Evolutionary conservation across 768 basidiomycete genomes (phyloP), one percentile per base, ranked within the genome.

Genomic region (Termitomyces sp.): DNA sequence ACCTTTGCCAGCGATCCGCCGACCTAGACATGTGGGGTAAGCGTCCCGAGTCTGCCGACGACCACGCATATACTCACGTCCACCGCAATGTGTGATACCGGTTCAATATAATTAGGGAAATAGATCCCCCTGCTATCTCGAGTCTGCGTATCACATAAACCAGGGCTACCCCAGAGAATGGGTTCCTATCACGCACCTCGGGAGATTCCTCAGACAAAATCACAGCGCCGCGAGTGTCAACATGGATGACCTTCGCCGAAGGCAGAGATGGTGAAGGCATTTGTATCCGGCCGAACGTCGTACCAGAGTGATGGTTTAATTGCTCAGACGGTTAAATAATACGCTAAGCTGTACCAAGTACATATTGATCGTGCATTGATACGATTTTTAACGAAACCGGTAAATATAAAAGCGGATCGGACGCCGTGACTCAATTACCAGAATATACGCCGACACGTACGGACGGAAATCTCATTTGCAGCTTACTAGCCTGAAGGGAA

Each of bases 1-100:
- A 99, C 92, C 72, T 99, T 99, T 59, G 95, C 96, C 14, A 99
- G 76, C 13, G 95, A 97, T 43, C 97, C 97, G 27, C 97, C 97
- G 68, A 98, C 89, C 95, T 98, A 72, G 43, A 59, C 32, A 29
- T 32, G 22, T 53, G 29, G 47, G 37, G 65, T 59, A 54, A 66
- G 46, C 52, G 53, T 59, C 46, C 46, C 61, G 46, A 32, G 52
- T 34, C 42, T 57, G 55, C 55, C 31, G 36, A 59, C 50, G 50
- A 54, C 42, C 53, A 36, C 14, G 48, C 46, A 26, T 46, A 37
- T 36, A 83, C 94, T 76, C 69, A 96, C 95, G 69, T 99, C 96
- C 56, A 99, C 87, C 4, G 97, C 97, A 55, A 98, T 94, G 69
- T 98, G 94, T 20, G 94, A 97, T 16, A 99, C 88, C 24, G 93